A percentile compares a stretch with the other conserved stretches of the same genome.
Evolutionary conservation across 495 filamentous ascomycete species (phyloP).

Genomic region (Hypoxylon lenormandii): DNA sequence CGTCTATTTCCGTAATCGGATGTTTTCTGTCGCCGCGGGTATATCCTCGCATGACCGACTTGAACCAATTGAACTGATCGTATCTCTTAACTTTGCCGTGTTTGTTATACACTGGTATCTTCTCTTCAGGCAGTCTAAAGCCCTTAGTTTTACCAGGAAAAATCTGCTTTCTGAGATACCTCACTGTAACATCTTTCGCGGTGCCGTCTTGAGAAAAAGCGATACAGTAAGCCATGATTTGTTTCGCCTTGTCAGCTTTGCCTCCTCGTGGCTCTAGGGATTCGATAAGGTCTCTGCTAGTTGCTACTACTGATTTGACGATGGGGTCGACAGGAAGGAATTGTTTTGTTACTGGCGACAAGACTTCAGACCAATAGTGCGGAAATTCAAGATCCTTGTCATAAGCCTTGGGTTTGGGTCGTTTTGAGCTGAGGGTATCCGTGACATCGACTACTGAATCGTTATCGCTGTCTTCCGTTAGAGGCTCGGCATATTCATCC

Average conservation of each 20-base stretch:
- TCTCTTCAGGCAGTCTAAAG: constrained; percentile 77
- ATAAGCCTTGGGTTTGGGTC: constrained; percentile 52
- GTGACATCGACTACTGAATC: constrained; percentile 56
- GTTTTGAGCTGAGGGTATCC: constrained; percentile 41
- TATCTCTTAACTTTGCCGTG: constrained; percentile 76
- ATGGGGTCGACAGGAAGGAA: constrained; percentile 83
- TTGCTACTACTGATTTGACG: constrained; percentile 73
- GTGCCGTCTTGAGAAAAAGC: constrained; percentile 86
- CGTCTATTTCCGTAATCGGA: constrained; percentile 74
- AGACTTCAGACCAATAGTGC: constrained; percentile 91
- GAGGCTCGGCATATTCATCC: constrained; percentile 54
- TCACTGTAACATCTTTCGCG: constrained; percentile 93
- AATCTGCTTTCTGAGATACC: constrained; percentile 85
- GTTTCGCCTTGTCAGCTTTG: constrained; percentile 84
- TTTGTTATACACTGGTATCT: constrained; percentile 78
- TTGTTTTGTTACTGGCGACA: constrained; percentile 80
- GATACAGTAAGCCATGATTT: constrained; percentile 91
- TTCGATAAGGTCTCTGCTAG: constrained; percentile 74
- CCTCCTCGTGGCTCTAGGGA: constrained; percentile 84
- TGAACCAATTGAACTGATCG: constrained; percentile 88
- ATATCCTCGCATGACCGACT: constrained; percentile 79
- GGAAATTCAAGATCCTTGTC: constrained; percentile 83
- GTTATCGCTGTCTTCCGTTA: constrained; percentile 56
- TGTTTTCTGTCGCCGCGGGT: constrained; percentile 64
- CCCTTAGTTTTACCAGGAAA: constrained; percentile 94